These are phyloP conservation scores for Telopea speciosissima DNA, from an alignment of 177 flowering plant genomes.

Conservation along the genomic window DNA sequence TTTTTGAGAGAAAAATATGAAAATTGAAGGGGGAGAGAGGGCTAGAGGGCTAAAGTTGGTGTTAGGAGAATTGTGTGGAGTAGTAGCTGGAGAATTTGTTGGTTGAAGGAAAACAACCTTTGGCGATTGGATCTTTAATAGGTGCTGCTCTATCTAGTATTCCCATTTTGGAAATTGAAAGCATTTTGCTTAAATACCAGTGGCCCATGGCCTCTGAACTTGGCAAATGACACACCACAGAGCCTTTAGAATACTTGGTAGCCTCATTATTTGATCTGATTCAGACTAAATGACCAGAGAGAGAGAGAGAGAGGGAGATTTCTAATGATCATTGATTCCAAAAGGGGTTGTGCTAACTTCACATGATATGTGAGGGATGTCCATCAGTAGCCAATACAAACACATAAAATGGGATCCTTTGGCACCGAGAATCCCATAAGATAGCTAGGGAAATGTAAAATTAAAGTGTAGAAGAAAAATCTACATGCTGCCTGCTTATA, in stretches of 20 bases:
- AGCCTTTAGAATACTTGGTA: constrained; percentile 20
- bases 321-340: not conserved
- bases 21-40: too few relatives aligned
- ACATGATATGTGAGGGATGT: too few relatives aligned
- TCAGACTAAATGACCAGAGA: constrained; percentile 4
- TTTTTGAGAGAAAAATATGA: not conserved
- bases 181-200: constrained; percentile 25
- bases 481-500: too few relatives aligned
- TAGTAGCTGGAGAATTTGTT: constrained; percentile 33
- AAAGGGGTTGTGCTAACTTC: too few relatives aligned
- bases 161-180: constrained; percentile 27
- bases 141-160: constrained; percentile 25
- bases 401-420: too few relatives aligned
- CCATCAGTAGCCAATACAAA: too few relatives aligned
- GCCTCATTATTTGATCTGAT: constrained; percentile 3
- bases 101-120: constrained; percentile 46
- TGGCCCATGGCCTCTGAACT: constrained; percentile 36
- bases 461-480: too few relatives aligned
- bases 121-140: constrained; percentile 20
- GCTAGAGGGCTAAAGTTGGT: too few relatives aligned
- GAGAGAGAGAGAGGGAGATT: not conserved
- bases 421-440: too few relatives aligned
- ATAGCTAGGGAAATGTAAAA: too few relatives aligned
- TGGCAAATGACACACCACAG: constrained; percentile 28
- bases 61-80: not conserved